These are phyloP conservation scores for Calendula officinalis DNA, from an alignment of 129 eudicot species.

Conservation along the genomic window DNA sequence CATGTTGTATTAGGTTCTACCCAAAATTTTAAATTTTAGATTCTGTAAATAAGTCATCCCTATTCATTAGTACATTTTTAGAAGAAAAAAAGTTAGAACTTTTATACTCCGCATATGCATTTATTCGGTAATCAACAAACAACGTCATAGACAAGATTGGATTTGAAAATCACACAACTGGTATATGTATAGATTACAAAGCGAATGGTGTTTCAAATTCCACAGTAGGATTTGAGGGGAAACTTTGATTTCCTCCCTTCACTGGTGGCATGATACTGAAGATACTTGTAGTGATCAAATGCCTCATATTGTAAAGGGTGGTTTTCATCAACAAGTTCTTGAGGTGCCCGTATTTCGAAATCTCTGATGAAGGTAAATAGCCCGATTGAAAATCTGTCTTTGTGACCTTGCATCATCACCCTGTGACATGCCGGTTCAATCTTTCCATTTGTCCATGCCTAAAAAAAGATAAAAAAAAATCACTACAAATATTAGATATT, in stretches of 20 bases:
- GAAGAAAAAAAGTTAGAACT: no score
- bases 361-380: conserved; percentile 54
- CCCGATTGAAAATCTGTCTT: conserved; percentile 51
- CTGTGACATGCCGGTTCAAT: conserved; percentile 48
- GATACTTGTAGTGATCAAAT: conserved; percentile 56
- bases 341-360: conserved; percentile 37
- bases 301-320: conserved; percentile 44
- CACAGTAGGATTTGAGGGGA: conserved; percentile 50
- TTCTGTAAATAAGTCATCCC: no score
- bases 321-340: conserved; percentile 48
- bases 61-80: no score
- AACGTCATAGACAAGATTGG: not conserved
- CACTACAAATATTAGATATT: not conserved
- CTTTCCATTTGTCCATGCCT: conserved; percentile 76
- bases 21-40: no score
- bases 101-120: no score
- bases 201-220: conserved; percentile 28
- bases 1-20: no score
- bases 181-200: not conserved
- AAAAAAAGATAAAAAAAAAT: not conserved
- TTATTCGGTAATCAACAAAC: no score
- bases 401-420: conserved; percentile 50
- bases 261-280: conserved; percentile 34
- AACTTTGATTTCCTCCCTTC: conserved; percentile 48
- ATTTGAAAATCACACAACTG: not conserved